Evolutionary conservation across 2,329 filamentous ascomycete genomes (phyloP), one percentile per base, ranked within the genome.

Genomic region (Phaeosphaeria sp.): DNA sequence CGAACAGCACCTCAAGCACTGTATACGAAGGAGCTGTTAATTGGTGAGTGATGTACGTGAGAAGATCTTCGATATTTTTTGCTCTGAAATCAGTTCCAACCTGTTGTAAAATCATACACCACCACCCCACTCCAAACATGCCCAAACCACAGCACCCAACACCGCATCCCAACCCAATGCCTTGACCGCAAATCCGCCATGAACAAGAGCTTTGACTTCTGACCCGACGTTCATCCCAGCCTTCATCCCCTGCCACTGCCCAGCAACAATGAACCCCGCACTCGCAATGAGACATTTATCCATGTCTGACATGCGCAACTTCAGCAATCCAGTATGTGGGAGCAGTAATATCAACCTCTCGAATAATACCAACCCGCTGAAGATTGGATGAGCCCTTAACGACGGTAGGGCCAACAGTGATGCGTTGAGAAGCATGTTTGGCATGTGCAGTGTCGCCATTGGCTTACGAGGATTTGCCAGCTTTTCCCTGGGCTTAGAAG

Each of bases 121-220:
- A 3, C 69, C 68, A 22, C 68, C 68, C 71, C 68, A 72, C 8
- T 59, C 55, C 46, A 71, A 25, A 5, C 65, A 60, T 6, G 49
- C 49, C 52, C 50, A 63, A 3, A 73, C 53, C n/a, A 66, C 27
- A 2, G 39, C 46, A 7, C 66, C 64, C 17, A 73, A 6, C 8
- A 67, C 46, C n/a, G 60, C 64, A 63, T 74, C 71, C 67, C 69
- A 74, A 1, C 60, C 70, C 33, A 74, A 43, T 36, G 68, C 64
- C 51, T 64, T 73, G 1, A 72, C 64, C 24, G 71, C 57, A 56
- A 55, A 40, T 46, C 61, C 51, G 30, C 63, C 51, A n/a, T 57
- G 25, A 15, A 45, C 40, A 8, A 72, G 46, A 6, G 57, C 60
- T 5, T 42, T 46, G 0, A 60, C 1, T 1, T 71, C 53, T 17